Evolutionary conservation across 305 asterid species (phyloP).

Genomic region (Solanum chacoense): DNA sequence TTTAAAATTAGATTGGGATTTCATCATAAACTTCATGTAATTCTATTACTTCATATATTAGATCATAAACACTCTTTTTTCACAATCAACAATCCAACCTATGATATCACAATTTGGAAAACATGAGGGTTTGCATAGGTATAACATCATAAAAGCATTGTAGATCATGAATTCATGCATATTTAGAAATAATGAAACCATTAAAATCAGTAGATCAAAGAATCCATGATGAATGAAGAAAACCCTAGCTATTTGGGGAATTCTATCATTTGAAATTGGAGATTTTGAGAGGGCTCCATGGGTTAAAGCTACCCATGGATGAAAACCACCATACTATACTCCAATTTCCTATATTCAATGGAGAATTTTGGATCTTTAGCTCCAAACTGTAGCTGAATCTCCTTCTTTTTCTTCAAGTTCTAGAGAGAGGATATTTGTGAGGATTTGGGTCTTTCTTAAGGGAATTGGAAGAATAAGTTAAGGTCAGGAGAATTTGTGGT

Average conservation of each 20-base stretch:
- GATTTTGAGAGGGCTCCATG: not conserved
- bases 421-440: not conserved
- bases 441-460: too few species aligned
- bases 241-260: not conserved
- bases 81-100: not conserved
- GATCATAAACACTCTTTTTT: not conserved
- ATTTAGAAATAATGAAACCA: not conserved
- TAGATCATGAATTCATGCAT: not conserved
- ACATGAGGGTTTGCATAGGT: not conserved
- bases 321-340: not conserved
- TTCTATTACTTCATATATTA: not conserved
- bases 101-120: not conserved
- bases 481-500: too few species aligned
- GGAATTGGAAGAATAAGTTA: too few species aligned
- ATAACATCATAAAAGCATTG: not conserved
- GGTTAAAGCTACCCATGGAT: not conserved
- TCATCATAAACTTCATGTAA: not conserved
- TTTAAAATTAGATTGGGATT: not conserved
- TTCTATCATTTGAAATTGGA: not conserved
- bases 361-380: not conserved
- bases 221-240: not conserved
- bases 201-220: not conserved
- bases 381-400: not conserved
- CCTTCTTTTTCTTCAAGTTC: not conserved
- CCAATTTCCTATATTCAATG: not conserved